phyloP scores from a whole-genome alignment of 192 early-diverging fungal species.

The Dimargaris cristalligena region DNA sequence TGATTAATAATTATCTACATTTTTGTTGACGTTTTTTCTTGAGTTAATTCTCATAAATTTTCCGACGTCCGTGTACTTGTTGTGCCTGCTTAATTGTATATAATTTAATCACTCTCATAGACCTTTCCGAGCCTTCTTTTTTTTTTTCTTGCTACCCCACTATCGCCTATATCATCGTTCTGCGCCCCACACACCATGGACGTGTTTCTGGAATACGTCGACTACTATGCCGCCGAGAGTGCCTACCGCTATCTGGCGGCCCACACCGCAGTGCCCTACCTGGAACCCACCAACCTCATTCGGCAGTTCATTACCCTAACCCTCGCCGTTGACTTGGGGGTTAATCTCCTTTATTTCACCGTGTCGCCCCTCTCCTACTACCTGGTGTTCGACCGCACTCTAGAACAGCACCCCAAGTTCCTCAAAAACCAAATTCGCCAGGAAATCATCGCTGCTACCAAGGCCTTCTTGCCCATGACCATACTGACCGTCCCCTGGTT shows the following conservation, averaged over 20 bases:
- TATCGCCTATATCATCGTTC: not conserved
- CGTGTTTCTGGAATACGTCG: slow-evolving; percentile 37
- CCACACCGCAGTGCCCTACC: slow-evolving; percentile 23
- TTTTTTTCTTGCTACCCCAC: slow-evolving; percentile 3
- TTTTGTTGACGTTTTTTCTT: not conserved
- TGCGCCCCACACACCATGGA: slow-evolving; percentile 37
- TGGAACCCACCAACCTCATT: slow-evolving; percentile 39
- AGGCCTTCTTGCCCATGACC: slow-evolving; percentile 65
- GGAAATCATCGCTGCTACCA: slow-evolving; percentile 67
- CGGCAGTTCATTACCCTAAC: slow-evolving; percentile 63
- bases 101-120: slow-evolving; percentile 6
- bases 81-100: not conserved
- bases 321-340: slow-evolving; percentile 52
- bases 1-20: not conserved
- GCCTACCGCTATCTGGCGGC: slow-evolving; percentile 35
- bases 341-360: slow-evolving; percentile 62
- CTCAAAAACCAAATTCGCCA: slow-evolving; percentile 74
- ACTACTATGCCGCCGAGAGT: slow-evolving; percentile 43
- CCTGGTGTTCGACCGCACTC: slow-evolving; percentile 72
- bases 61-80: not conserved
- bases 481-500: slow-evolving; percentile 83
- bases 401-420: slow-evolving; percentile 87
- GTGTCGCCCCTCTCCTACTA: slow-evolving; percentile 64
- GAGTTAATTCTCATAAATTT: not conserved
- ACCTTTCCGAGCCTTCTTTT: not conserved